Evolutionary conservation across 1,139 yeast species (phyloP).

Genomic region (Tardiomyces blankii): DNA sequence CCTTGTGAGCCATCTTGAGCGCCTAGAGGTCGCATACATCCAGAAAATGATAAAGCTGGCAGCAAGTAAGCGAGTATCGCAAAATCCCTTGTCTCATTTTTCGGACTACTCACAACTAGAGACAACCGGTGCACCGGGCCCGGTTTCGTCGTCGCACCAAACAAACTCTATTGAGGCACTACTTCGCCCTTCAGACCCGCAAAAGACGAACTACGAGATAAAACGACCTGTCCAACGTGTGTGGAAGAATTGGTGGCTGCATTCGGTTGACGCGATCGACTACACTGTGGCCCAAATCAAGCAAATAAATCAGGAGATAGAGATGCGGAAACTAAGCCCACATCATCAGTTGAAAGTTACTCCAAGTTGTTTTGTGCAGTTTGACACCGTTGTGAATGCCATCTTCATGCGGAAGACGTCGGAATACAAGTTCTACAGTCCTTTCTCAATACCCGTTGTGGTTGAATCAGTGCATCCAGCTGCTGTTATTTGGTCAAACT

Average conservation of each 20-base stretch:
- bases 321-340: neutral
- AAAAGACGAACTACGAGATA: too few species aligned
- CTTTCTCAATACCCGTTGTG: neutral
- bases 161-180: too few species aligned
- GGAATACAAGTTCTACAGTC: neutral
- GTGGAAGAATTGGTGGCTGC: neutral
- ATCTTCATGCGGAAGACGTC: neutral
- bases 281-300: neutral
- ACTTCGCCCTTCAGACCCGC: too few species aligned
- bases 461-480: constrained; percentile 11
- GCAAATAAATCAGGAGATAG: neutral
- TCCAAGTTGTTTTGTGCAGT: constrained; percentile 20
- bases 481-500: constrained; percentile 22
- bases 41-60: constrained; percentile 2
- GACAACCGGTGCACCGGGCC: too few species aligned
- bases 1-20: constrained; percentile 13
- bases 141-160: too few species aligned
- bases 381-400: constrained; percentile 8
- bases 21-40: constrained; percentile 9
- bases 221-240: neutral
- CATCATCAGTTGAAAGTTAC: neutral
- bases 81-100: too few species aligned
- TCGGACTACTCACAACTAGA: neutral
- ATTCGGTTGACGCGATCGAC: neutral
- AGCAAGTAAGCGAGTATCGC: constrained; percentile 1